Base-by-base conservation (phyloP, 805 yeast genomes). In the Saccharomycopsis sp. region DNA sequence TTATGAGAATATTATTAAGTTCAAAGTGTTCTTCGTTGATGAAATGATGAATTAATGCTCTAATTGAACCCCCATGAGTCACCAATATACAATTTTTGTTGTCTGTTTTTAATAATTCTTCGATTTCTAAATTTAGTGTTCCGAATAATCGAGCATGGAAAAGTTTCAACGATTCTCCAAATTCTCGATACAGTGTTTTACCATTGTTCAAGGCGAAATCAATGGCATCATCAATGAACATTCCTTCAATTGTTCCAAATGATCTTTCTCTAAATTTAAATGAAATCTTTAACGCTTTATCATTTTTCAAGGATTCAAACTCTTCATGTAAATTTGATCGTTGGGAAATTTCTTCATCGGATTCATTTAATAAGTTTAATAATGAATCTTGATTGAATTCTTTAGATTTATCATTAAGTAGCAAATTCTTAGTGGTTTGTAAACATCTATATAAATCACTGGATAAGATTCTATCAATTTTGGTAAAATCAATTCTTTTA, bases 61-160 rank as follows among this genome's bases (percentile, higher is more conserved):
- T 70, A 14, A 85, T 76, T 1, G 81, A 80, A 6, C 94, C 94
- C 17, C 95, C 95, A 55, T 85, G 95, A 12, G 86, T 74, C 42
- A 85, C 73, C 17, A 83, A 44, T 12, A 77, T 62, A 2, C 80
- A 67, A 50, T 81, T 82, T 23, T 23, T 10, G 10, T 8, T 10
- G 6, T 6, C 26, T 23, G 6, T 45, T 1, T 42, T 35, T 20
- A 18, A n/a, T 15, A 72, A 58, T 1, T 44, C 38, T 18, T 63
- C 56, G 63, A 80, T 69, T 37, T 67, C 74, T 4, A 50, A 40
- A 6, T n/a, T n/a, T n/a, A n/a, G n/a, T n/a, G n/a, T n/a, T n/a
- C n/a, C n/a, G n/a, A 60, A 58, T 4, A 84, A 62, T 42, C 94
- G 63, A 1, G 45, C 54, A 21, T 69, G 51, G 41, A 83, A 67